Percentiles rank a stretch among this genome's conserved stretches.
Evolutionary conservation across 2,329 filamentous ascomycete species (phyloP).

Genomic region (Apiospora aurea): DNA sequence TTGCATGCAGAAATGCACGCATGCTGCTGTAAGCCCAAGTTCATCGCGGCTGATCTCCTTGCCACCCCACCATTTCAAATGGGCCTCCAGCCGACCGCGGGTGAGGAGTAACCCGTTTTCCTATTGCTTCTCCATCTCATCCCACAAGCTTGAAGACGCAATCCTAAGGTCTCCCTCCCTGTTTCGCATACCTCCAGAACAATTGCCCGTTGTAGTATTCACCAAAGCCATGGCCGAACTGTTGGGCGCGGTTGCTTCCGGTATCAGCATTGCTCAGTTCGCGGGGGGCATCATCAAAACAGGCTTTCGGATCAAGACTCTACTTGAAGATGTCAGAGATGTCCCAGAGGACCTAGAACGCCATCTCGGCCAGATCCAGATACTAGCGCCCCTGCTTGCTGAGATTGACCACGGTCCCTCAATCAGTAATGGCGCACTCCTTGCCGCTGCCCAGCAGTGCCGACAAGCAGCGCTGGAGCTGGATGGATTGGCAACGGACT

Average conservation of each 20-base stretch:
- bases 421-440: neutral
- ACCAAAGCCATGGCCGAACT: neutral
- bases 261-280: neutral
- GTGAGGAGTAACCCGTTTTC: neutral
- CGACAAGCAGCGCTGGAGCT: neutral
- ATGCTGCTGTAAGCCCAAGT: neutral
- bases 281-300: neutral
- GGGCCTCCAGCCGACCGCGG: neutral
- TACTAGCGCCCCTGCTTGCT: neutral
- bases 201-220: neutral
- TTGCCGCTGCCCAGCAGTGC: neutral
- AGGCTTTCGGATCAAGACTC: neutral
- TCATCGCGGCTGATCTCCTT: neutral
- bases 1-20: neutral
- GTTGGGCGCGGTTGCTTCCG: neutral
- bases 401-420: neutral
- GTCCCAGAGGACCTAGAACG: neutral
- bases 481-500: neutral
- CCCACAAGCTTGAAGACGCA: neutral
- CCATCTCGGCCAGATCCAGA: neutral
- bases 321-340: neutral
- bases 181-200: neutral
- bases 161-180: neutral
- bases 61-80: neutral
- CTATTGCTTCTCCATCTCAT: neutral